phyloP scores from a whole-genome alignment of 345 rosid species.

The Corchorus capsularis region DNA sequence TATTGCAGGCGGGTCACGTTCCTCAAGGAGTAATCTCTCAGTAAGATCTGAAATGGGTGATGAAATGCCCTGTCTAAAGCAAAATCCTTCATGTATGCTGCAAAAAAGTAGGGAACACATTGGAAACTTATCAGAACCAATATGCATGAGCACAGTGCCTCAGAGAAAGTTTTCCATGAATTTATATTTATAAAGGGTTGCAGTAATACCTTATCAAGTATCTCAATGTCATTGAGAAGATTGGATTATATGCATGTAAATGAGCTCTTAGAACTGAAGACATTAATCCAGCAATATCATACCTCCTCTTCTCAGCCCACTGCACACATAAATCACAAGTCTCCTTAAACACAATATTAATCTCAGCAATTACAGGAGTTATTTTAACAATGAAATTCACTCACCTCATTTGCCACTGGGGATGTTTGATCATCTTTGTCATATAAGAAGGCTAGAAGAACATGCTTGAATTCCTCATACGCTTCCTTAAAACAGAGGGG shows the following conservation, averaged over 20 bases:
- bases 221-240: constrained; percentile 80
- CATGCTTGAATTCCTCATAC: constrained; percentile 95
- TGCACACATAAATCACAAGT: constrained; percentile 36
- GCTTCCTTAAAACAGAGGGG: constrained; percentile 81
- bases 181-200: background rate
- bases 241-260: constrained; percentile 85
- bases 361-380: constrained; percentile 4
- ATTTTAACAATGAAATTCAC: background rate
- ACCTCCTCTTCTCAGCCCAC: constrained; percentile 94
- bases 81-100: constrained; percentile 89
- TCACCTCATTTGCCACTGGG: constrained; percentile 90
- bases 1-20: constrained; percentile 78
- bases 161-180: background rate
- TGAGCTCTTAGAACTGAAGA: constrained; percentile 85
- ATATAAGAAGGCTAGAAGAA: constrained; percentile 88
- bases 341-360: background rate
- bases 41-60: constrained; percentile 91
- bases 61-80: constrained; percentile 71
- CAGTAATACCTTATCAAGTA: constrained; percentile 71
- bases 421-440: constrained; percentile 76
- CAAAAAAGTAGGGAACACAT: constrained; percentile 22
- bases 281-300: constrained; percentile 89
- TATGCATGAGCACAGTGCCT: background rate
- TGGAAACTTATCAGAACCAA: constrained; percentile 9
- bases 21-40: constrained; percentile 82